Percentiles rank a stretch among this genome's conserved stretches.
phyloP scores from a whole-genome alignment of 2,329 filamentous ascomycete species.

The Epichloe festucae region DNA sequence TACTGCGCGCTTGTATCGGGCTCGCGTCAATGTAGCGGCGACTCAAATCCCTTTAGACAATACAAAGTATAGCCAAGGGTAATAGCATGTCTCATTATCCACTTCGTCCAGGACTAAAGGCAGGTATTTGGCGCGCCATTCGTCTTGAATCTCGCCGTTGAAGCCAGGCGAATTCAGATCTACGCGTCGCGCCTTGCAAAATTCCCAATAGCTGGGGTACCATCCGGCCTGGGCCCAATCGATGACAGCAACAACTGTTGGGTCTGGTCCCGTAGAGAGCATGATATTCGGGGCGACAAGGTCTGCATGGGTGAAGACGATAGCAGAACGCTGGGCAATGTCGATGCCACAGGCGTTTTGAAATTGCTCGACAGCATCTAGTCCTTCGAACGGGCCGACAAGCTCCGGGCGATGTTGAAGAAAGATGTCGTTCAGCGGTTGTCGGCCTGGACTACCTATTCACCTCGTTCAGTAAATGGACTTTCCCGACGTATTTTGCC shows the following conservation, averaged over 20 bases:
- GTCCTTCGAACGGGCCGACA: conserved; percentile 17
- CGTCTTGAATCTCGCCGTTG: conserved; percentile 12
- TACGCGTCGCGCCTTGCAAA: conserved; percentile 16
- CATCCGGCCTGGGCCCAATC: conserved; percentile 20
- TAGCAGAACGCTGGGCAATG: conserved; percentile 11
- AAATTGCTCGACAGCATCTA: conserved; percentile 17
- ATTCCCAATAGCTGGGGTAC: conserved; percentile 23
- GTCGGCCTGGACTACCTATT: conserved; percentile 16
- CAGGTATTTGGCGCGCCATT: conserved; percentile 19
- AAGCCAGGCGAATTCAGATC: conserved; percentile 11
- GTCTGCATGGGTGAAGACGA: conserved; percentile 16
- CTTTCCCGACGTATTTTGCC: background rate
- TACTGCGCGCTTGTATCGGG: too few relatives aligned
- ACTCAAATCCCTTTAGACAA: conserved; percentile 5
- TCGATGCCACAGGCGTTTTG: conserved; percentile 19
- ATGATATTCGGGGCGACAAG: conserved; percentile 15
- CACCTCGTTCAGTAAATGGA: conserved; percentile 9
- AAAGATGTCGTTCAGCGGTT: conserved; percentile 20
- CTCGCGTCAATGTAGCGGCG: too few relatives aligned
- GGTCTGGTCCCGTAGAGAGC: conserved; percentile 8
- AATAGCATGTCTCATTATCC: conserved; percentile 18
- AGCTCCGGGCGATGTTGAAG: conserved; percentile 10
- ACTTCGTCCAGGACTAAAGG: conserved; percentile 18
- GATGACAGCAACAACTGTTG: conserved; percentile 12
- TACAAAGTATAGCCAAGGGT: conserved; percentile 20